These are phyloP conservation scores for Mortierella hygrophila DNA, from an alignment of 192 early-diverging fungal species.

Conservation along the genomic window DNA sequence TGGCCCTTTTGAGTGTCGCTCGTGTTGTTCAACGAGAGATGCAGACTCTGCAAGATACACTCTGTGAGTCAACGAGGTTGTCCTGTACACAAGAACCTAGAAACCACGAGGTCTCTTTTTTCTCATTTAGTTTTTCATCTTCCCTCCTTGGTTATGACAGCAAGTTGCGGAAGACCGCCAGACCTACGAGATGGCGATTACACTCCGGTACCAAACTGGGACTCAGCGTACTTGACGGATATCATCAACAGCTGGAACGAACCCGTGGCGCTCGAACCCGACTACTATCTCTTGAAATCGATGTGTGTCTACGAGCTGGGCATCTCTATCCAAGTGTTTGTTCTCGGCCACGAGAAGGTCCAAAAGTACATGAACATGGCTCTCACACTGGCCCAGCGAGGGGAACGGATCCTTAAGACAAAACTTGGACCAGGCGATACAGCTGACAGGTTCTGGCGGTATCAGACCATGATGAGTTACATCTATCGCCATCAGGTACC, in stretches of 20 bases:
- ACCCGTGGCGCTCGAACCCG: constrained; percentile 21
- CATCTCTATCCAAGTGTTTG: constrained; percentile 13
- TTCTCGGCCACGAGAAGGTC: constrained; percentile 10
- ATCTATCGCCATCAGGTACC: constrained; percentile 28
- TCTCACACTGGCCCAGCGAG: constrained; percentile 9
- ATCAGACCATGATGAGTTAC: constrained; percentile 20
- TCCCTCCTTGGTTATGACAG: neutral
- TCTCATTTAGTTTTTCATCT: neutral
- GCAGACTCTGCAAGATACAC: constrained; percentile 13
- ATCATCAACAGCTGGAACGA: constrained; percentile 24
- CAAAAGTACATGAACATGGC: constrained; percentile 30
- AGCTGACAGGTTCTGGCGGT: constrained; percentile 27
- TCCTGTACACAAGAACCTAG: neutral
- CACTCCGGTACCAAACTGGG: constrained; percentile 32
- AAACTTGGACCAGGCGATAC: neutral
- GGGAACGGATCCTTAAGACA: neutral
- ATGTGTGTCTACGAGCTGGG: constrained; percentile 20
- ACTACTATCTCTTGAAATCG: constrained; percentile 29
- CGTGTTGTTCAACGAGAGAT: constrained; percentile 21
- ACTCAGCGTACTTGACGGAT: constrained; percentile 2
- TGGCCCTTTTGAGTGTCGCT: constrained; percentile 9
- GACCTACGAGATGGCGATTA: constrained; percentile 22
- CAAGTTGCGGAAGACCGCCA: constrained; percentile 25
- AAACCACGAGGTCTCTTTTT: no score
- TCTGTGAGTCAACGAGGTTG: neutral